Percentiles rank a stretch among this genome's conserved stretches.
These are phyloP conservation scores for Persicaria tinctoria DNA, from an alignment of 148 eudicot genomes.

Conservation along the genomic window DNA sequence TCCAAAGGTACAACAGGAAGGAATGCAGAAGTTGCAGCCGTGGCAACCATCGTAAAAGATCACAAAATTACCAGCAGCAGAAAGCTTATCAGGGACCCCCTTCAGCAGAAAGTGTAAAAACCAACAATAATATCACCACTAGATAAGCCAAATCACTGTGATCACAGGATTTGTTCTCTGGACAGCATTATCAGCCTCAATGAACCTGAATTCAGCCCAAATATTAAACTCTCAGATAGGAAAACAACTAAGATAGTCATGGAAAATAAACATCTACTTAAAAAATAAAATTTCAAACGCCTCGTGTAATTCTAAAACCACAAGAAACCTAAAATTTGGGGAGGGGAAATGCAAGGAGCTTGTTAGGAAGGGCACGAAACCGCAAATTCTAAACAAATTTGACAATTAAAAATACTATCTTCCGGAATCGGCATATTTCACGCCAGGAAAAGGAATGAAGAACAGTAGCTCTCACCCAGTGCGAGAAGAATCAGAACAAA, in stretches of 20 bases:
- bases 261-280: neutral
- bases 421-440: neutral
- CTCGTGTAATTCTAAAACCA: neutral
- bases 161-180: neutral
- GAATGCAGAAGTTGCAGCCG: constrained; percentile 68
- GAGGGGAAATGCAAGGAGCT: neutral
- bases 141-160: neutral
- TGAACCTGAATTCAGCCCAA: constrained; percentile 1
- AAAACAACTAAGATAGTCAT: constrained; percentile 1
- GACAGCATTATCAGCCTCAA: neutral
- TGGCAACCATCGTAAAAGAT: constrained; percentile 62
- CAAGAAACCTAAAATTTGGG: neutral
- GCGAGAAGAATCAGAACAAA: constrained; percentile 7
- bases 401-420: neutral
- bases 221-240: neutral
- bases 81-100: neutral
- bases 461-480: constrained; percentile 6
- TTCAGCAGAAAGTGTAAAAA: constrained; percentile 6
- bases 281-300: neutral
- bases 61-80: neutral
- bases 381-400: constrained; percentile 1
- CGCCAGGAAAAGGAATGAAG: neutral
- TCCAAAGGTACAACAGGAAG: constrained; percentile 44
- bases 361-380: constrained; percentile 6
- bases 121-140: neutral